Percentiles rank a stretch among this genome's conserved stretches.
Conservation (phyloP, 2,329 filamentous ascomycete species). For the Neonectria ditissima region DNA sequence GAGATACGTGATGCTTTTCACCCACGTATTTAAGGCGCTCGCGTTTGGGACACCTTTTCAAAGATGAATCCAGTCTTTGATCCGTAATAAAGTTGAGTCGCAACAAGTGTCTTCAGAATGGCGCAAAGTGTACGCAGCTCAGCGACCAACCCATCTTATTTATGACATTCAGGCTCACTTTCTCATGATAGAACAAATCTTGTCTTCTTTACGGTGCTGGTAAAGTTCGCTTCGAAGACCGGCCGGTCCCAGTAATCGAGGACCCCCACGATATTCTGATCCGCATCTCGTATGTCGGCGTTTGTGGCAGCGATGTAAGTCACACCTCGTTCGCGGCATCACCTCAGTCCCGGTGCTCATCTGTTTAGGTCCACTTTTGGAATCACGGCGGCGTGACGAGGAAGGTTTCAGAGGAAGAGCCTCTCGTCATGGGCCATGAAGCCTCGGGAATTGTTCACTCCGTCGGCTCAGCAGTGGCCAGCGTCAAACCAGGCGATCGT, state of each 20-base stretch:
- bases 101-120: neutral
- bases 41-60: neutral
- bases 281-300: slow-evolving; percentile 40
- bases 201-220: slow-evolving; percentile 41
- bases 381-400: slow-evolving; percentile 82
- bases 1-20: neutral
- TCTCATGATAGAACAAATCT: slow-evolving; percentile 28
- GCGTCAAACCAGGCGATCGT: slow-evolving; percentile 78
- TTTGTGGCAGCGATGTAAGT: slow-evolving; percentile 46
- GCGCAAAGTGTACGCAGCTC: neutral
- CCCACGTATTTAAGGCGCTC: neutral
- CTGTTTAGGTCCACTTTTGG: slow-evolving; percentile 81
- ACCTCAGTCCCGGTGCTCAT: neutral
- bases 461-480: slow-evolving; percentile 72
- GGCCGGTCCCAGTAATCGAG: slow-evolving; percentile 36
- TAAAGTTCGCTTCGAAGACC: slow-evolving; percentile 34
- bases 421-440: slow-evolving; percentile 78
- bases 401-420: slow-evolving; percentile 82
- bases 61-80: neutral
- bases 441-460: slow-evolving; percentile 81
- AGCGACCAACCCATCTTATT: neutral
- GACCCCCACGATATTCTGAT: slow-evolving; percentile 44
- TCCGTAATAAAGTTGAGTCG: neutral
- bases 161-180: neutral
- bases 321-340: too few relatives aligned